These are phyloP conservation scores for Phytophthora uliginosa DNA, from an alignment of 352 stramenopile genomes.

Conservation along the genomic window DNA sequence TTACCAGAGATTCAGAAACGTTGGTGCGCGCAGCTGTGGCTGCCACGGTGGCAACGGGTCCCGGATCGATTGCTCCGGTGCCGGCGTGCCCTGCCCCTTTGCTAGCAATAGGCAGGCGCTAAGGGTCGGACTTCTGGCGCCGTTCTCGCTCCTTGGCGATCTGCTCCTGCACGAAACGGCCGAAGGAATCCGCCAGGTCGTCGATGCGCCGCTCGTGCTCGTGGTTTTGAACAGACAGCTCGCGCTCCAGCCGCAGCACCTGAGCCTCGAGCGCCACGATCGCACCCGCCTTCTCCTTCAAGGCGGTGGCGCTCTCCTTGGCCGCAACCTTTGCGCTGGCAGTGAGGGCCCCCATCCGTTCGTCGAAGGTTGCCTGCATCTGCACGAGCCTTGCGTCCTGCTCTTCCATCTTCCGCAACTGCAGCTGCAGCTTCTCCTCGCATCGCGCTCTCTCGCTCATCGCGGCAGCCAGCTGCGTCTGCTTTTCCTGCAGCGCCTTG, in stretches of 20 bases:
- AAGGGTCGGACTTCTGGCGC: slow-evolving; percentile 38
- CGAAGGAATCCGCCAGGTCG: slow-evolving; percentile 60
- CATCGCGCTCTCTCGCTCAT: slow-evolving; percentile 46
- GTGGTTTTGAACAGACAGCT: slow-evolving; percentile 51
- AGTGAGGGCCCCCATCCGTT: slow-evolving; percentile 41
- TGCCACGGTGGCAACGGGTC: background rate
- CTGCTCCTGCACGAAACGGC: slow-evolving; percentile 66
- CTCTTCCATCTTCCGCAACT: slow-evolving; percentile 53
- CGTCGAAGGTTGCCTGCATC: slow-evolving; percentile 58
- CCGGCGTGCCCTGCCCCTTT: background rate
- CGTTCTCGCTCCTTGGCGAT: slow-evolving; percentile 54
- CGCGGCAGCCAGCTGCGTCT: slow-evolving; percentile 38
- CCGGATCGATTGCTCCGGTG: background rate
- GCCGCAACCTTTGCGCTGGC: slow-evolving; percentile 33
- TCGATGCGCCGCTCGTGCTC: slow-evolving; percentile 71
- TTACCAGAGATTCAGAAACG: background rate
- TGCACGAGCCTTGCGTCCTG: slow-evolving; percentile 43
- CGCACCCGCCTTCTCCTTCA: slow-evolving; percentile 42
- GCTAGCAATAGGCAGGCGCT: background rate
- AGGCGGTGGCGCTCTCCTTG: slow-evolving; percentile 37
- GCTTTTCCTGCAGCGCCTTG: slow-evolving; percentile 55
- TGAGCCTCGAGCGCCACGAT: slow-evolving; percentile 53
- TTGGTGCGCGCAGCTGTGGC: background rate
- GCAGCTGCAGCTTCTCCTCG: slow-evolving; percentile 56
- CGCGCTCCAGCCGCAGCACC: slow-evolving; percentile 52